phyloP scores from a whole-genome alignment of 176 grass and related monocot genomes.

The Ensete ventricosum region DNA sequence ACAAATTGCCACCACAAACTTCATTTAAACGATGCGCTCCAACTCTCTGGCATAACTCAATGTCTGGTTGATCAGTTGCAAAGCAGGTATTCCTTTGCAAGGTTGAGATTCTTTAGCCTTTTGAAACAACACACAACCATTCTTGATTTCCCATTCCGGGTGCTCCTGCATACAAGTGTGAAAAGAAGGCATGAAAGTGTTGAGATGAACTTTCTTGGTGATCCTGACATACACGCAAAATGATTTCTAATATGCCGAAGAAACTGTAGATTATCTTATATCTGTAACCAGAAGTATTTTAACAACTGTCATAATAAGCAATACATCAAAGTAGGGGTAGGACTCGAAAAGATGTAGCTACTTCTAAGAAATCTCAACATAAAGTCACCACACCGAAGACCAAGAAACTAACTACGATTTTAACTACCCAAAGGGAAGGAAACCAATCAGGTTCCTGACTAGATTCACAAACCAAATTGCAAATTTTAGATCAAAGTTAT shows the following conservation, averaged over 20 bases:
- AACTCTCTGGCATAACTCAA: conserved; percentile 62
- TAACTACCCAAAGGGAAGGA: neutral
- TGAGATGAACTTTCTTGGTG: neutral
- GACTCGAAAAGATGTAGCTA: neutral
- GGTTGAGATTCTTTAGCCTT: conserved; percentile 81
- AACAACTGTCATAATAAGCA: too few relatives aligned
- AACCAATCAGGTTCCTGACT: neutral
- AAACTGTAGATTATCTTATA: too few relatives aligned
- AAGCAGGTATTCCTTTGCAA: conserved; percentile 79
- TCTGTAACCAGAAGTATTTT: too few relatives aligned
- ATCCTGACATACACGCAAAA: neutral
- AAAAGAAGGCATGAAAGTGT: neutral
- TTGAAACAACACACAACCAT: conserved; percentile 59
- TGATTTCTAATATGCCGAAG: neutral
- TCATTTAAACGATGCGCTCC: conserved; percentile 54
- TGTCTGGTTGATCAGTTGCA: conserved; percentile 56
- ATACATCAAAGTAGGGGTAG: too few relatives aligned
- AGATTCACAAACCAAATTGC: neutral
- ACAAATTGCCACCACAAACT: too few relatives aligned
- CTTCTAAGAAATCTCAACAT: neutral
- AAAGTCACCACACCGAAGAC: neutral
- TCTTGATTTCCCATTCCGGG: conserved; percentile 78
- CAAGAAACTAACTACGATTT: neutral
- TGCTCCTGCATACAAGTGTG: conserved; percentile 44
- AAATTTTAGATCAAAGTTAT: neutral